Percentiles rank a stretch among this genome's conserved stretches.
phyloP scores from a whole-genome alignment of 192 early-diverging fungal genomes.

The Helicostylum pulchrum region DNA sequence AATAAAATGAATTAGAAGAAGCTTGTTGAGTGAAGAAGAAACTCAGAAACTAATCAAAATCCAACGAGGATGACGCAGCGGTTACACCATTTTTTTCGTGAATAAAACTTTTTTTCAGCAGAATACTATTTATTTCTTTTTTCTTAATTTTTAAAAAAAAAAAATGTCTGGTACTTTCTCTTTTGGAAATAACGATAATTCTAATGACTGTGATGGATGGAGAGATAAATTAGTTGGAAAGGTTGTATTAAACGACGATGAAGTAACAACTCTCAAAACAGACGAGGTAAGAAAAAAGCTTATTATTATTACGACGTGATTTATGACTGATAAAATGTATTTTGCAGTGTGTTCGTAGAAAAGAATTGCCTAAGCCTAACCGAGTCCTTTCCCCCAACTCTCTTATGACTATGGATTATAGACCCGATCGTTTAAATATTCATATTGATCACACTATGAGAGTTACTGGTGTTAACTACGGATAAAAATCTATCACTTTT shows the following conservation, averaged over 20 bases:
- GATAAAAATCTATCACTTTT: no score
- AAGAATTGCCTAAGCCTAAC: conserved; percentile 37
- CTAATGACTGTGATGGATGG: conserved; percentile 18
- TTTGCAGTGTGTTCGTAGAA: conserved; percentile 34
- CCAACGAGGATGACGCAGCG: no score
- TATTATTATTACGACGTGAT: background rate
- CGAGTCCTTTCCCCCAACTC: conserved; percentile 38
- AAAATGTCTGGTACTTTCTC: background rate
- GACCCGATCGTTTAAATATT: conserved; percentile 44
- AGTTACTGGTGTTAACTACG: conserved; percentile 39
- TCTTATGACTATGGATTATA: conserved; percentile 47
- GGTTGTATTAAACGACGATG: conserved; percentile 18
- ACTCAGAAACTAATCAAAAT: no score
- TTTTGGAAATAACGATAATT: background rate
- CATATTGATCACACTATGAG: conserved; percentile 32
- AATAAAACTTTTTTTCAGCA: no score
- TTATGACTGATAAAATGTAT: background rate
- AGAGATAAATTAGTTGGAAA: conserved; percentile 34
- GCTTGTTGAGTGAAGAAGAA: no score
- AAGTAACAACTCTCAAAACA: background rate
- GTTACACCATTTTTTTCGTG: no score
- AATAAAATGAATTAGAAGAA: no score
- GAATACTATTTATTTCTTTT: background rate
- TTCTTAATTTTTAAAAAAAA: background rate
- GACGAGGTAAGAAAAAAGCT: conserved; percentile 15